phyloP scores from a whole-genome alignment of 164 flowering plant species.

The Aristolochia contorta region DNA sequence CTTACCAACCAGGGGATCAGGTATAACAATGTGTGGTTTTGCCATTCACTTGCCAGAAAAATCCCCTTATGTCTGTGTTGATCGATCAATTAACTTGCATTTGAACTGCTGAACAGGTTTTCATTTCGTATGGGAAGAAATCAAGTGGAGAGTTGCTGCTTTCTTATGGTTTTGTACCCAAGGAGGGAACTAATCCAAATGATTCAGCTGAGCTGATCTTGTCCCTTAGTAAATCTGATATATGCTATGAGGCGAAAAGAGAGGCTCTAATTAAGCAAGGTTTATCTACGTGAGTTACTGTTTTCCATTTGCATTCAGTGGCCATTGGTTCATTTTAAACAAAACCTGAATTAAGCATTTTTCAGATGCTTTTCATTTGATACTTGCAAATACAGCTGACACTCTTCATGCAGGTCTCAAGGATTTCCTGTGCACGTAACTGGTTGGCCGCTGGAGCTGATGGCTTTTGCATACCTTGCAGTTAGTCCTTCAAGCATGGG shows the following conservation, averaged over 20 bases:
- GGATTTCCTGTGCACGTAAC: slow-evolving; percentile 73
- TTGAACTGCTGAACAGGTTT: slow-evolving; percentile 41
- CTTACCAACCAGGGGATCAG: slow-evolving; percentile 98
- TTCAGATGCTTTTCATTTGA: neutral
- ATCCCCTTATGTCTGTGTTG: neutral
- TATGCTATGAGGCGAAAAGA: slow-evolving; percentile 64
- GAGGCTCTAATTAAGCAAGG: slow-evolving; percentile 67
- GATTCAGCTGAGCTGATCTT: slow-evolving; percentile 78
- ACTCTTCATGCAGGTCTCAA: slow-evolving; percentile 35
- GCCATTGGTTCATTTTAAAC: neutral
- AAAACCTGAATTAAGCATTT: neutral
- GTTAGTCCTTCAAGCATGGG: slow-evolving; percentile 80
- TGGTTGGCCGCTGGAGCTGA: slow-evolving; percentile 90
- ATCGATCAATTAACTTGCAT: neutral
- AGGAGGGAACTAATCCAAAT: slow-evolving; percentile 77
- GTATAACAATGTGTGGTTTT: slow-evolving; percentile 31
- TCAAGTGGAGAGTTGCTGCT: slow-evolving; percentile 93
- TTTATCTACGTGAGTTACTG: slow-evolving; percentile 51
- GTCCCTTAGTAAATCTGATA: slow-evolving; percentile 64
- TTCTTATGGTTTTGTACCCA: slow-evolving; percentile 95
- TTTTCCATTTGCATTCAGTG: neutral
- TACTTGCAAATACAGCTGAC: neutral
- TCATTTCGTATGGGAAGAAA: slow-evolving; percentile 94
- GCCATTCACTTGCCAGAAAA: neutral
- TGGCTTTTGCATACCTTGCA: slow-evolving; percentile 86